Evolutionary conservation across 2,329 filamentous ascomycete species (phyloP).

Genomic region (Ascochyta pisi): DNA sequence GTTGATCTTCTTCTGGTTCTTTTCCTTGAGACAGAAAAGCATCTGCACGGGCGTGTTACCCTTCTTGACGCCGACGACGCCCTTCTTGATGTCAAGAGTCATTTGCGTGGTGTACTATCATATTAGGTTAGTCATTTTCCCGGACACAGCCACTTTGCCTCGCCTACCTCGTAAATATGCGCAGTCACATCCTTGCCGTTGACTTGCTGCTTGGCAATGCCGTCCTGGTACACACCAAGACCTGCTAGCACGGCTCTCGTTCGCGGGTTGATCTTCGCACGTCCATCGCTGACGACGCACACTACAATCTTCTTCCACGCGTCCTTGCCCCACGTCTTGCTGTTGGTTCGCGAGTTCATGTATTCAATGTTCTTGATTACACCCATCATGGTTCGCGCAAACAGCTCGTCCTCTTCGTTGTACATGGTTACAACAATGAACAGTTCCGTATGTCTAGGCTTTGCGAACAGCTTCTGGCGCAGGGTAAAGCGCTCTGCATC

Average conservation of each 20-base stretch:
- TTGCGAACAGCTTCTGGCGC: slow-evolving; percentile 89
- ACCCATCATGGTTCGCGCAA: slow-evolving; percentile 93
- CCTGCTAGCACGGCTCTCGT: slow-evolving; percentile 89
- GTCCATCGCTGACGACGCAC: slow-evolving; percentile 94
- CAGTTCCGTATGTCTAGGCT: slow-evolving; percentile 88
- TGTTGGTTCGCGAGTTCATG: slow-evolving; percentile 92
- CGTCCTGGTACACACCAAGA: slow-evolving; percentile 97
- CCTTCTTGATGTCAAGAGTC: slow-evolving; percentile 87
- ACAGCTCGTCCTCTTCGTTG: slow-evolving; percentile 96
- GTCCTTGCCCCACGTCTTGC: slow-evolving; percentile 97
- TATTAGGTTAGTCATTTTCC: slow-evolving; percentile 21
- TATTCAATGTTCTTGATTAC: slow-evolving; percentile 99
- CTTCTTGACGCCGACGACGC: slow-evolving; percentile 83
- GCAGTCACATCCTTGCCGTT: slow-evolving; percentile 96
- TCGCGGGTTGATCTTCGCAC: slow-evolving; percentile 93
- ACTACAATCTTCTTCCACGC: slow-evolving; percentile 99
- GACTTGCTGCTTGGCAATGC: slow-evolving; percentile 97
- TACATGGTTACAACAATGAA: slow-evolving; percentile 99
- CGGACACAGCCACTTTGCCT: slow-evolving; percentile 2
- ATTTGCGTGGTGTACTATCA: slow-evolving; percentile 79
- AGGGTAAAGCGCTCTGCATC: slow-evolving; percentile 89
- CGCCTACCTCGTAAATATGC: slow-evolving; percentile 78
- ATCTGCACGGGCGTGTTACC: slow-evolving; percentile 90
- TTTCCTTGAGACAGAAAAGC: slow-evolving; percentile 97
- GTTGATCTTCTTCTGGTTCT: slow-evolving; percentile 99